Conservation (phyloP, 2,329 filamentous ascomycete genomes). For the Cordyceps cateniannulata region DNA sequence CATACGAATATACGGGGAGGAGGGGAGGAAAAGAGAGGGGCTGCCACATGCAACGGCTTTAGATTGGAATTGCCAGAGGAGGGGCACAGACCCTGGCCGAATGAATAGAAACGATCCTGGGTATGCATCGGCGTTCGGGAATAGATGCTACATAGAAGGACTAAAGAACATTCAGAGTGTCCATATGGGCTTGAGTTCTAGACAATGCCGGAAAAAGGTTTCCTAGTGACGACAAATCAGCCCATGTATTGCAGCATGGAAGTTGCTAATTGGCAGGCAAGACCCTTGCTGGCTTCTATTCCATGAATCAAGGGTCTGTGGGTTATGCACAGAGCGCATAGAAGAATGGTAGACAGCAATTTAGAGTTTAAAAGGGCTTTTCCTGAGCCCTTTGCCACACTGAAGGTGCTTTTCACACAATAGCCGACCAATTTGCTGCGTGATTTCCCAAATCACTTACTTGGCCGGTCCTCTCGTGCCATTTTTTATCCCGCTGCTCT, state of each 20-base stretch:
- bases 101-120: background rate
- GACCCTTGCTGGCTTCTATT: background rate
- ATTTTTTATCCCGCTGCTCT: background rate
- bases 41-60: background rate
- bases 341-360: background rate
- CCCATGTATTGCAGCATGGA: background rate
- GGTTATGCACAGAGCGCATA: background rate
- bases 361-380: conserved; percentile 7
- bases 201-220: too few species aligned
- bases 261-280: background rate
- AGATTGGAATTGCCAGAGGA: background rate
- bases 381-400: background rate
- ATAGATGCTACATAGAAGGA: background rate
- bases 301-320: background rate
- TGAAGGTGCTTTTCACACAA: background rate
- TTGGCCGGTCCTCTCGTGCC: too few species aligned
- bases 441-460: background rate
- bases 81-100: background rate
- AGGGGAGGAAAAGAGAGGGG: background rate
- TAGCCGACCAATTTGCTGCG: background rate
- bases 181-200: too few species aligned
- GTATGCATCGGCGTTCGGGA: background rate
- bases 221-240: background rate
- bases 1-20: background rate
- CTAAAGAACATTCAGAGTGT: too few species aligned